Percentiles rank a stretch among this genome's conserved stretches.
phyloP scores from a whole-genome alignment of 352 stramenopile genomes.

The Phytophthora chlamydospora region DNA sequence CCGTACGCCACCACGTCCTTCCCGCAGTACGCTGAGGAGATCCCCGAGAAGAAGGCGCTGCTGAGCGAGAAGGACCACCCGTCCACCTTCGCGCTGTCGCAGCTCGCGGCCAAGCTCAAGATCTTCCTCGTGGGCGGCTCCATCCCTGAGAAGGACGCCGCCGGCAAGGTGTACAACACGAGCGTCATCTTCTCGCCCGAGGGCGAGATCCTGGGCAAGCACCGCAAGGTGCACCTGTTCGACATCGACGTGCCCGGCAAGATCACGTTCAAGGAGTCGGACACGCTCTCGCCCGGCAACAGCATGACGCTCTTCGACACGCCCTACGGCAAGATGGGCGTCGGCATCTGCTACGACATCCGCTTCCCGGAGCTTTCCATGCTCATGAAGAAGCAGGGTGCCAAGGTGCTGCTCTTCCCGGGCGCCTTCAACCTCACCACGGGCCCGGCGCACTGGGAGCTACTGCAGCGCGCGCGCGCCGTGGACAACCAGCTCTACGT shows the following conservation, averaged over 20 bases:
- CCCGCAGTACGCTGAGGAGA: constrained; percentile 96
- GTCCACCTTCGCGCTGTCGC: constrained; percentile 89
- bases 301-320: constrained; percentile 87
- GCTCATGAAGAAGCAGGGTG: constrained; percentile 93
- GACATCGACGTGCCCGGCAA: constrained; percentile 99
- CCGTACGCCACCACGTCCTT: constrained; percentile 98
- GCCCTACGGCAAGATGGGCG: constrained; percentile 93
- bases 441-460: constrained; percentile 98
- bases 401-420: constrained; percentile 88
- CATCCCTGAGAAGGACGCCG: constrained; percentile 91
- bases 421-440: constrained; percentile 90
- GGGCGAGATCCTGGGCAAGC: constrained; percentile 96
- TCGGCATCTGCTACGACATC: constrained; percentile 99
- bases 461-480: constrained; percentile 96
- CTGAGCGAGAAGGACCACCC: constrained; percentile 70
- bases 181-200: constrained; percentile 95
- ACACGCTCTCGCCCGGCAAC: constrained; percentile 96
- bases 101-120: constrained; percentile 88
- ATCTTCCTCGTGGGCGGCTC: constrained; percentile 98
- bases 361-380: constrained; percentile 99
- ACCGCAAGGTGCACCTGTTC: constrained; percentile 99
- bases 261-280: constrained; percentile 99
- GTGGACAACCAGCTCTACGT: constrained; percentile 97
- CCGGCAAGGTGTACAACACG: constrained; percentile 98
- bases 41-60: constrained; percentile 81